phyloP scores from a whole-genome alignment of 2,329 filamentous ascomycete species.

The Phoma sp. region DNA sequence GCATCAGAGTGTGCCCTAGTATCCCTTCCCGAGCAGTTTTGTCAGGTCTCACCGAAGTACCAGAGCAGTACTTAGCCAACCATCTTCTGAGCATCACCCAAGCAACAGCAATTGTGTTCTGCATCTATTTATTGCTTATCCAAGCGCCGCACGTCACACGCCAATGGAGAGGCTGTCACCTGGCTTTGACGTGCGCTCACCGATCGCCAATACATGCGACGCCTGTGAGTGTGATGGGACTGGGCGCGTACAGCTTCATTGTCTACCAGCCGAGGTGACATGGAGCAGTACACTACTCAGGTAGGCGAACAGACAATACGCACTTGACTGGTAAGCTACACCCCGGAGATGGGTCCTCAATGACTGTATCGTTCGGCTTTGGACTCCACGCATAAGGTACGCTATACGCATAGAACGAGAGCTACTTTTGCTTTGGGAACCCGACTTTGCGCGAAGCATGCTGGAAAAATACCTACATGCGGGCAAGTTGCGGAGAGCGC shows the following conservation, averaged over 20 bases:
- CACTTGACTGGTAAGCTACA: neutral
- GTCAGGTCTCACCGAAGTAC: neutral
- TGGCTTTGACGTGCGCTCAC: slow-evolving; percentile 2
- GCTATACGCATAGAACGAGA: neutral
- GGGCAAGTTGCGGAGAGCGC: slow-evolving; percentile 16
- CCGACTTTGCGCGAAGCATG: slow-evolving; percentile 1
- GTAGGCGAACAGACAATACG: neutral
- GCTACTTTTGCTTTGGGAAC: neutral
- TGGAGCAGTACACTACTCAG: neutral
- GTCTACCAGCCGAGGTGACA: slow-evolving; percentile 4
- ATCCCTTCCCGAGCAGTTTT: neutral
- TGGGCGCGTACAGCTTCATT: slow-evolving; percentile 15
- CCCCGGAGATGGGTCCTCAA: neutral
- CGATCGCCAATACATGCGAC: slow-evolving; percentile 12
- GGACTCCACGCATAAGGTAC: neutral
- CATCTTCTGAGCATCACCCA: neutral
- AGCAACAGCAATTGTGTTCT: neutral
- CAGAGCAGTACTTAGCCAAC: neutral
- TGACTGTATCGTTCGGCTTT: neutral
- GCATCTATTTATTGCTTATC: slow-evolving; percentile 6
- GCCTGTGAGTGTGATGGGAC: slow-evolving; percentile 7
- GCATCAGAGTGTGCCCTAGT: no score
- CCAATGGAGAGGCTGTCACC: slow-evolving; percentile 9
- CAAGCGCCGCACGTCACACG: slow-evolving; percentile 16
- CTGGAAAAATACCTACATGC: slow-evolving; percentile 11